Base-by-base conservation (phyloP, 306 rosid species). In the Chamaecrista fasciculata region DNA sequence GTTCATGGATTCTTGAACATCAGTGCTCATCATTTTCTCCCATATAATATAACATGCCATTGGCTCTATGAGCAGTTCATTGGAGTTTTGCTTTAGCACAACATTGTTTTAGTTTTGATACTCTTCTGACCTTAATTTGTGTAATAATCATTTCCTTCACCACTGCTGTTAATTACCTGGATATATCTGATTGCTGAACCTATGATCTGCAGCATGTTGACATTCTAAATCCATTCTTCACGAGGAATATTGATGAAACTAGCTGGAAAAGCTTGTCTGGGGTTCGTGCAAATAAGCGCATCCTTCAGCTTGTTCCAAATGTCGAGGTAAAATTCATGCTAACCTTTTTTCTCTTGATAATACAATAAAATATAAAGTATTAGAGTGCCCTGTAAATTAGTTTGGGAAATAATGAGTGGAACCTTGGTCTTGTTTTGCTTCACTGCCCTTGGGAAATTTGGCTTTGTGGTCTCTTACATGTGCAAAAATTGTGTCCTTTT, bases 191-290 rank as follows among this genome's bases (percentile, higher is more conserved):
- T 8, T 10, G 25, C 68, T 71, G 49, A 56, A 20, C 36, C 11
- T 46, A 15, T 40, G 43, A 64, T 58, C 8, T 49, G 8, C 74
- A 82, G 86, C 65, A 72, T 18, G 83, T 79, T 56, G 86, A 82
- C 65, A 51, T 82, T 62, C 69, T 79, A 57, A 71, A 62, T 18
- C 86, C 86, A 49, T 82, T 71, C 70, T 82, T 79, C 70, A 20
- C 28, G 67, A 67, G 71, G 68, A 76, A 63, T 51, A 79, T 82
- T 56, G 81, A 82, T 37, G 79, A 72, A 1, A 79, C 81, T 19
- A 82, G 86, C 70, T 82, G 83, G 86, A 82, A 68, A 76, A 82
- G 86, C 66, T 72, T 82, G 81, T 82, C 86, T 12, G 86, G 86
- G 0, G 81, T 82, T 36, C 79, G 81, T 33, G 86, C 81, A 67